Percentiles rank a stretch among this genome's conserved stretches.
Conservation (phyloP, 768 basidiomycete species). For the Boletus bicolor region DNA sequence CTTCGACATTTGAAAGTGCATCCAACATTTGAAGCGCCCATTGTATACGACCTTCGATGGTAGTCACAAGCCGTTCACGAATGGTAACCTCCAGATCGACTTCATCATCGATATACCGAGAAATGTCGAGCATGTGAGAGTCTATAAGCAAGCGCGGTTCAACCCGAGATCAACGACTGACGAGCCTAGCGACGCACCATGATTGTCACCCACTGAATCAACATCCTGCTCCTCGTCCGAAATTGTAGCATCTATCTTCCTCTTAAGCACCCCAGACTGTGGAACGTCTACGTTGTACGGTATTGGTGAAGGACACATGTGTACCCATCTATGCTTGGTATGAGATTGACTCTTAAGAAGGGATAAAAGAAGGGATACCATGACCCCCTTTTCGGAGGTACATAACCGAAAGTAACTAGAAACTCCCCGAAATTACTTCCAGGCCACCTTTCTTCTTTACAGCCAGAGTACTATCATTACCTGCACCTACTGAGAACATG, state of each 20-base stretch:
- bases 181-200: conserved; percentile 13
- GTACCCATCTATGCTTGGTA: conserved; percentile 20
- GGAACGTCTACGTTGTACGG: conserved; percentile 13
- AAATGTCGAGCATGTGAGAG: conserved; percentile 9
- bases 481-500: too few species aligned
- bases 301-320: conserved; percentile 23
- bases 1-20: conserved; percentile 24
- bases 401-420: too few species aligned
- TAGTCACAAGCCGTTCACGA: conserved; percentile 39
- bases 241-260: conserved; percentile 2
- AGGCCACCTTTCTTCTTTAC: too few species aligned
- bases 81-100: conserved; percentile 43
- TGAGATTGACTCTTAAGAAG: neutral
- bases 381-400: neutral
- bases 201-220: conserved; percentile 9
- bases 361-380: neutral
- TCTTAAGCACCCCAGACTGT: conserved; percentile 10
- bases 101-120: conserved; percentile 34
- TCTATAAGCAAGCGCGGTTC: conserved; percentile 8
- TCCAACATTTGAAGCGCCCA: conserved; percentile 45
- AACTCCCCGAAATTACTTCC: too few species aligned
- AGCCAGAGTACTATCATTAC: too few species aligned
- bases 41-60: conserved; percentile 42
- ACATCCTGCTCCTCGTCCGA: conserved; percentile 11
- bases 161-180: neutral